These are phyloP conservation scores for Torulaspora gathmanii DNA, from an alignment of 805 yeast genomes.

Conservation along the genomic window DNA sequence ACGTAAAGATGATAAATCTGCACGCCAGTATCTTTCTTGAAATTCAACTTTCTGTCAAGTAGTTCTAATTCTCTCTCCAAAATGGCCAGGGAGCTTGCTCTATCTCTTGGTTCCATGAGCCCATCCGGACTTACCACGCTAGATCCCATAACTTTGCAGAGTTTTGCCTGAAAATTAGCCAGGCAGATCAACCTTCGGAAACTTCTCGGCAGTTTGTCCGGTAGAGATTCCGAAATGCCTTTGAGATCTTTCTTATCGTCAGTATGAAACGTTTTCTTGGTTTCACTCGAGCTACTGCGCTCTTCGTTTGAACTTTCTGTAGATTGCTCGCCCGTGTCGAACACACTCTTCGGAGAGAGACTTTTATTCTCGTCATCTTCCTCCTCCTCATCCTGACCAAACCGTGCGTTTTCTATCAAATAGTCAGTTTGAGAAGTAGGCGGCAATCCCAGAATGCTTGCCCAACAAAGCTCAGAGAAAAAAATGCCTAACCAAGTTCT, in stretches of 20 bases:
- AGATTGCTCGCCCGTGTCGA: neutral
- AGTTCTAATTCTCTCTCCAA: conserved; percentile 74
- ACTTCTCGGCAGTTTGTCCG: conserved; percentile 50
- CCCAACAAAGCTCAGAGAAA: conserved; percentile 87
- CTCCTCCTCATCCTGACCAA: conserved; percentile 42
- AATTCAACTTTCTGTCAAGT: conserved; percentile 58
- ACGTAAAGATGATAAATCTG: conserved; percentile 78
- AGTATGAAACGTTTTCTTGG: neutral
- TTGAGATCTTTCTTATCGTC: neutral
- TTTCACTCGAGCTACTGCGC: neutral
- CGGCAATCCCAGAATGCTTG: conserved; percentile 81
- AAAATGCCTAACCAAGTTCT: conserved; percentile 87
- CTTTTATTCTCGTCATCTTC: neutral
- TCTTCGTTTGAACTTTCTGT: neutral
- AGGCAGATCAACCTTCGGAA: conserved; percentile 68
- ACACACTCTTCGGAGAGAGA: neutral
- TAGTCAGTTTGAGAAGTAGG: conserved; percentile 82
- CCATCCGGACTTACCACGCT: conserved; percentile 86
- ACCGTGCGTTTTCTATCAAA: conserved; percentile 69
- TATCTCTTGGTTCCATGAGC: conserved; percentile 70
- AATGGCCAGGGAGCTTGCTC: conserved; percentile 75
- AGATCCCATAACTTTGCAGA: conserved; percentile 81
- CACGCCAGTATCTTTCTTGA: conserved; percentile 59
- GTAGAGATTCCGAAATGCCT: neutral
- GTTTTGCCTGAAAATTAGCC: conserved; percentile 76